These are phyloP conservation scores for Microthyrium microscopicum DNA, from an alignment of 2,329 filamentous ascomycete genomes.

Conservation along the genomic window DNA sequence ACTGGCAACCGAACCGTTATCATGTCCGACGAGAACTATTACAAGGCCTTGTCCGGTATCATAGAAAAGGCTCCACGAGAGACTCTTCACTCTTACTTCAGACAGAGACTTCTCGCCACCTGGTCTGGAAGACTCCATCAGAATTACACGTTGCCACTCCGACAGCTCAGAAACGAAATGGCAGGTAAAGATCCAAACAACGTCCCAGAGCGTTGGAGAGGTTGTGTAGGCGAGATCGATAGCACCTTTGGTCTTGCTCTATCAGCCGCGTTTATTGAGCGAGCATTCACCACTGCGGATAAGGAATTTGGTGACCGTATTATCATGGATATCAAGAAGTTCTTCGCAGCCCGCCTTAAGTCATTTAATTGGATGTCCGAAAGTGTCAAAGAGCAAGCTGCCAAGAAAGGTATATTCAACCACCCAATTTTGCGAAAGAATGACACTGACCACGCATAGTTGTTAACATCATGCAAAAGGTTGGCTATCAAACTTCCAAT, in stretches of 20 bases:
- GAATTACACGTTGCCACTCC: slow-evolving; percentile 28
- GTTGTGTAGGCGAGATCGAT: slow-evolving; percentile 43
- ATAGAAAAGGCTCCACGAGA: slow-evolving; percentile 37
- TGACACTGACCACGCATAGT: slow-evolving; percentile 28
- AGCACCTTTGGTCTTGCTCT: slow-evolving; percentile 46
- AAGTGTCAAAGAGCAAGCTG: too few relatives aligned
- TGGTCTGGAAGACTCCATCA: not conserved
- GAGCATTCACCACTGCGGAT: slow-evolving; percentile 48
- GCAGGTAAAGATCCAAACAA: slow-evolving; percentile 46
- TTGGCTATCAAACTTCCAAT: slow-evolving; percentile 46
- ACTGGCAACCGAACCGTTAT: slow-evolving; percentile 43
- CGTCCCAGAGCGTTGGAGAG: slow-evolving; percentile 48
- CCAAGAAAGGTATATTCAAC: too few relatives aligned
- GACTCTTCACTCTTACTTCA: slow-evolving; percentile 41
- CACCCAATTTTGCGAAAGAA: slow-evolving; percentile 40
- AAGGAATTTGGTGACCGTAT: slow-evolving; percentile 54
- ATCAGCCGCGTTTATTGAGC: slow-evolving; percentile 53
- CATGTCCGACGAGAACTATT: slow-evolving; percentile 42
- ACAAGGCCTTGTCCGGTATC: slow-evolving; percentile 39
- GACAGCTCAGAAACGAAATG: slow-evolving; percentile 42
- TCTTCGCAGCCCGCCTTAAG: slow-evolving; percentile 45
- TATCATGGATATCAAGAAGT: slow-evolving; percentile 50
- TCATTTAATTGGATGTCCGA: slow-evolving; percentile 48
- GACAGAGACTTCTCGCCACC: not conserved
- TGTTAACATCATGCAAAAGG: slow-evolving; percentile 50